Base-by-base conservation (phyloP, 441 rosid species). In the Cnidoscolus chayamansa region DNA sequence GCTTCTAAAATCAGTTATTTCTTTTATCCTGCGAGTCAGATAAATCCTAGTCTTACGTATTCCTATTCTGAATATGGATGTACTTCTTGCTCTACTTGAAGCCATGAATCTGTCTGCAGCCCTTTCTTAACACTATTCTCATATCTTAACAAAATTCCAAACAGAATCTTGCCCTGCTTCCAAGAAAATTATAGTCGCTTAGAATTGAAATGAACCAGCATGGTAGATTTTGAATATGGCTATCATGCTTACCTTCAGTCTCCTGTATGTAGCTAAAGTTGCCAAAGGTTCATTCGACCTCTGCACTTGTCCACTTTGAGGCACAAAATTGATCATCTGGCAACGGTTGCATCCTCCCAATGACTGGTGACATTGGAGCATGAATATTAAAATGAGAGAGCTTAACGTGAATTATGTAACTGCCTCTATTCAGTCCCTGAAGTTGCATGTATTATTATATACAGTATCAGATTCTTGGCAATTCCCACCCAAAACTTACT, bases 301-400 rank as follows among this genome's bases (percentile, higher is more conserved):
- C 77, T 65, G 82, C 71, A 86, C 89, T 81, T 74, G 81, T 72
- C 93, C 96, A 63, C 72, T 81, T 78, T 86, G 81, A 48, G 75
- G 79, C 63, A 65, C 74, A 66, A 88, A 56, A 79, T 90, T 90
- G 74, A 88, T 86, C 93, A 85, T 86, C 74, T 94, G 96, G 86
- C 98, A 92, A 40, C 97, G 89, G 80, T 84, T 88, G 88, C 99
- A 94, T 64, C 99, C 98, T 37, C 99, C 99, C 77, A 90, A 70
- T 3, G 92, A 90, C 99, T 94, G 87, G 57, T 74, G 55, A 48
- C 5, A 35, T 47, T 7, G 61, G 32, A 63, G 48, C 58, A 70
- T 51, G 19, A 40, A 2, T 1, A 40, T 72, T 53, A 30, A n/a
- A 48, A 32, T 31, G 6, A 7, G 12, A 51, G 45, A 30, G 59